Evolutionary conservation across 225 moss, liverwort and hornwort species (phyloP).

Genomic region (Straminergon stramineum): DNA sequence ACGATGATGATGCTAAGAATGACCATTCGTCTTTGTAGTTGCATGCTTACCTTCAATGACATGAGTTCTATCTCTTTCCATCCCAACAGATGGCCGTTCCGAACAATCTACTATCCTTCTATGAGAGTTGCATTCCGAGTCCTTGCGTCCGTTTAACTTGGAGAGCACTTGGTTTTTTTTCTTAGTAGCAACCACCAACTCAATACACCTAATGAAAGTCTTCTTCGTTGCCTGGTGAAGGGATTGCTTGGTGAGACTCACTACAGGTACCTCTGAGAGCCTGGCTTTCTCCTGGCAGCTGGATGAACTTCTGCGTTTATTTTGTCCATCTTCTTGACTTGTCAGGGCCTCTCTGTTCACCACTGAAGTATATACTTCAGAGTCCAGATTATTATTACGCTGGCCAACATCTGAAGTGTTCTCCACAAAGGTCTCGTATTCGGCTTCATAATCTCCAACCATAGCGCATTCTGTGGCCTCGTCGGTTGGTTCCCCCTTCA

Average conservation of each 20-base stretch:
- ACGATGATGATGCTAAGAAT: conserved; percentile 12
- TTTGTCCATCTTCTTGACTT: conserved; percentile 8
- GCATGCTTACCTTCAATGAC: conserved; percentile 21
- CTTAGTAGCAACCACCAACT: conserved; percentile 33
- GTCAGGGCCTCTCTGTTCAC: neutral
- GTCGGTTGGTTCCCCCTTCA: neutral
- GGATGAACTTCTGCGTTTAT: neutral
- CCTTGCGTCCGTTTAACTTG: conserved; percentile 14
- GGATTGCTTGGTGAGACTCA: conserved; percentile 18
- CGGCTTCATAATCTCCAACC: conserved; percentile 30
- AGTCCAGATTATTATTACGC: neutral
- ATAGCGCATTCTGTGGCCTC: neutral
- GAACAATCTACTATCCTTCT: conserved; percentile 8
- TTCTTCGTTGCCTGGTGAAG: conserved; percentile 19
- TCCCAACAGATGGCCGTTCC: neutral
- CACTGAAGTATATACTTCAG: conserved; percentile 9
- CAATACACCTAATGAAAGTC: conserved; percentile 43
- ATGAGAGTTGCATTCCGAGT: neutral
- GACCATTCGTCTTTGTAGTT: conserved; percentile 9
- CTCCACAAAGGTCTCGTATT: conserved; percentile 46
- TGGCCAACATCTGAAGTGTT: conserved; percentile 1
- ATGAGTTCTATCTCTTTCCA: conserved; percentile 10
- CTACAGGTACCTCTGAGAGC: conserved; percentile 13
- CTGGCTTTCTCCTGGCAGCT: conserved; percentile 1
- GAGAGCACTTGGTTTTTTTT: conserved; percentile 5